Evolutionary conservation across 2,329 filamentous ascomycete species (phyloP), one percentile per base, ranked within the genome.

Genomic region (Ophiognomonia clavigignenti-juglandacearum): DNA sequence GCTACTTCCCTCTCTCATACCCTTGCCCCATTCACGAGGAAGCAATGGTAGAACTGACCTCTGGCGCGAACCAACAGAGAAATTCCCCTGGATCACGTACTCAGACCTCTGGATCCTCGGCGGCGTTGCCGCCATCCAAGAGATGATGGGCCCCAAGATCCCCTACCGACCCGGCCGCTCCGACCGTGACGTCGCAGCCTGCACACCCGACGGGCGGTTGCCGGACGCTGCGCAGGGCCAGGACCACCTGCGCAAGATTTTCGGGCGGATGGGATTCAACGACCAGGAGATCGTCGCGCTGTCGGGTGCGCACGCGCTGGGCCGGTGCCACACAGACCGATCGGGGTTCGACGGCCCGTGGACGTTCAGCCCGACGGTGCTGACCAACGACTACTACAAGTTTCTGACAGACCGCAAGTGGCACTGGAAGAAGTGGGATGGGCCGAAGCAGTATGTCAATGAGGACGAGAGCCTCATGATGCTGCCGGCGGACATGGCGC

Each of bases 241-340:
- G 53, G 80, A 83, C 63, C 92, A 97, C 72, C 79, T 97, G 59
- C 86, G 93, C 61, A 80, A 81, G 71, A 92, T 97, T 74, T 98
- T 97, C 71, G 81, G 83, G 68, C 89, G 92, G 65, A 97, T 97
- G 92, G 92, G 92, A 57, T 97, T 96, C 78, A 86, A 93, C 68
- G 92, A 98, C 72, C 87, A 87, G 62, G 91, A 96, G 71, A 97
- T 97, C 64, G 92, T 96, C 38, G 93, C 92, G 24, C 80, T 97
- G 44, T 77, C 78, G 20, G 90, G 90, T 57, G 90, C 86, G 40
- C 90, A 96, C 72, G 86, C 88, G 44, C 80, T 96, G 31, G 91
- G 91, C 53, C 88, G 91, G 56, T 95, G 87, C 74, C 93, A 97
- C 77, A 76, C 83, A 8, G 86, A 93, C 70, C 88, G 92, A 64